These are phyloP conservation scores for Diaporthe sp. DNA, from an alignment of 2,329 filamentous ascomycete genomes.

Conservation along the genomic window DNA sequence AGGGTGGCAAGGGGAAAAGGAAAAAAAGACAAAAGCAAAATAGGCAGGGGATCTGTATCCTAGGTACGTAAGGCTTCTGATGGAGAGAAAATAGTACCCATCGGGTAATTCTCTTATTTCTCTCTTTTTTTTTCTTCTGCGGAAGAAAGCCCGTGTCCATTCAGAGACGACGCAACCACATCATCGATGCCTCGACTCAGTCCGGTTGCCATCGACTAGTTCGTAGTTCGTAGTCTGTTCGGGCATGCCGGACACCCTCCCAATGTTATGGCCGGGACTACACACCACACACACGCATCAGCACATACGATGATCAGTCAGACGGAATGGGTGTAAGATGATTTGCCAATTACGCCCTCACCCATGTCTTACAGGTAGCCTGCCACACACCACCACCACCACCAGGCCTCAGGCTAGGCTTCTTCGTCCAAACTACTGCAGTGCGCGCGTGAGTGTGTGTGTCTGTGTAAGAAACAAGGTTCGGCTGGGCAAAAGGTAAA, in stretches of 20 bases:
- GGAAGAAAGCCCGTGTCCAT: not conserved
- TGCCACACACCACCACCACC: not conserved
- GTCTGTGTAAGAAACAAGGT: constrained; percentile 13
- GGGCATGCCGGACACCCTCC: constrained; percentile 5
- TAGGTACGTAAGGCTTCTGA: not conserved
- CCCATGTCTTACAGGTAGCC: constrained; percentile 13
- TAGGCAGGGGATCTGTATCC: not conserved
- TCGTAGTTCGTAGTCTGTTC: constrained; percentile 14
- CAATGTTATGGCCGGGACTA: constrained; percentile 1
- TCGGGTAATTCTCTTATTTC: not conserved
- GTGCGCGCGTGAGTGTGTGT: constrained; percentile 34
- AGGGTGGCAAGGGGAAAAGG: not conserved
- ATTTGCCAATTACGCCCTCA: constrained; percentile 30
- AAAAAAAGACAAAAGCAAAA: not conserved
- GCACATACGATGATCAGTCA: constrained; percentile 7
- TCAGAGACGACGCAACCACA: not conserved
- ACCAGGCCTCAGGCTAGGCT: not conserved
- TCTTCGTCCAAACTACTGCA: constrained; percentile 18
- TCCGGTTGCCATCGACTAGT: constrained; percentile 10
- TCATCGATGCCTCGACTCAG: constrained; percentile 24
- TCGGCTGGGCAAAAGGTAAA: constrained; percentile 26
- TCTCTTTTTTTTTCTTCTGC: not conserved
- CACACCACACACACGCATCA: not conserved
- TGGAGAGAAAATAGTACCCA: not conserved
- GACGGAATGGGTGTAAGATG: constrained; percentile 37